Evolutionary conservation across 164 flowering plant genomes (phyloP), one percentile per base, ranked within the genome.

Genomic region (Vitis cinerea): DNA sequence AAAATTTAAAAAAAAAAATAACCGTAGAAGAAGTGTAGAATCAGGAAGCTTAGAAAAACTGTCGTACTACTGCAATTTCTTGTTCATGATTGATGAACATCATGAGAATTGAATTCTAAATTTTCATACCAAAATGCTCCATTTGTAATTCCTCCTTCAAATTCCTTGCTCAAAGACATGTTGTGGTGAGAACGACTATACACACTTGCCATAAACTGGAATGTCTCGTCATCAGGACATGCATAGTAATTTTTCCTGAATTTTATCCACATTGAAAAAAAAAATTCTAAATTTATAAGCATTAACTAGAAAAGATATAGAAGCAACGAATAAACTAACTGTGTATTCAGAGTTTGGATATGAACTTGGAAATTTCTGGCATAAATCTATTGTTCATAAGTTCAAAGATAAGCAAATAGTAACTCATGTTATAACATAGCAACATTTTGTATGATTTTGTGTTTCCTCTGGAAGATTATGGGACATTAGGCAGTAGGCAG

Each of bases 171-270:
- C 69, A 70, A 66, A 61, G 99, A 92, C 98, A 95, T 95, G 77
- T 95, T 95, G 70, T 72, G 52, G 84, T 94, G 99, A 63, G 90
- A 91, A 44, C 37, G 84, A 81, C 99, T 95, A 72, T 95, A 95
- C 23, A 84, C 52, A 63, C 86, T 88, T 71, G 99, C 96, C 88
- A 95, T 71, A 77, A 75, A 87, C 65, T 76, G 93, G 80, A 93
- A 95, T 70, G 97, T 75, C 73, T 85, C 79, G 72, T 95, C 98
- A 80, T 95, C 99, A 61, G 99, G 99, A 76, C 98, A 90, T 27
- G 85, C 82, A 81, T 77, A 86, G 78, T 95, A 91, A 56, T 76
- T n/a, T 78, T 71, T 90, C 90, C 99, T 92, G 85, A 70, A 79
- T 81, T 68, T 69, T 27, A 64, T 50, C 27, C 58, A 73, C 30